Evolutionary conservation across 225 moss, liverwort and hornwort species (phyloP), one percentile per base, ranked within the genome.

Genomic region (Physcomitrellopsis africana): DNA sequence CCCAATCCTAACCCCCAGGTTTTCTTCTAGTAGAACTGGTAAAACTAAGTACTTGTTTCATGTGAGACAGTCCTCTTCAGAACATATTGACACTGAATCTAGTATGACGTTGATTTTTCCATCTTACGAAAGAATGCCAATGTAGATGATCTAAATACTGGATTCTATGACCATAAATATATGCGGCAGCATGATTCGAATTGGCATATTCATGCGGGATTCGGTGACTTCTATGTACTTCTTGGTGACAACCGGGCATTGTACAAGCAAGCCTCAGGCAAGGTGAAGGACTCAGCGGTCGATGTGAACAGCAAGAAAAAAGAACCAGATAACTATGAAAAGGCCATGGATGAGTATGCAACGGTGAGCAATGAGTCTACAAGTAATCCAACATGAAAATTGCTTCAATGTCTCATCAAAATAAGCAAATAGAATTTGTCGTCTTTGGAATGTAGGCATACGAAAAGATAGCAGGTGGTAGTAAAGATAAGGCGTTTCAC

Each of bases 201-300:
- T 80, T 92, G 87, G 63, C 3, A 79, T 10, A 96, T 96, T 73
- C 87, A 90, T 26, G 92, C 93, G 72, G 87, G 87, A 26, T 89
- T 93, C 79, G 96, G 92, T 19, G 96, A 96, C 75, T 90, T 96
- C 3, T 93, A 90, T 69, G 57, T 93, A 7, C 89, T 72, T 51
- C 76, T 86, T 73, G 89, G 86, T 49, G 93, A 93, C 61, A 89
- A 83, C 53, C 84, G 87, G 41, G 85, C 83, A 57, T 57, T 72
- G 10, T 72, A 44, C 8, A 72, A 62, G 8, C 72, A 79, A 61
- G 19, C 32, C 3, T 10, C 74, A 71, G 57, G 15, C 52, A 68
- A 76, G 22, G 43, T 45, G 22, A 83, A 63, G 29, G 76, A 72
- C 0, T 0, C 42, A 32, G 44, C 49, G 10, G 0, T 63, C n/a